phyloP scores from a whole-genome alignment of 2,329 filamentous ascomycete species.

The Pseudocercospora pini-densiflorae region DNA sequence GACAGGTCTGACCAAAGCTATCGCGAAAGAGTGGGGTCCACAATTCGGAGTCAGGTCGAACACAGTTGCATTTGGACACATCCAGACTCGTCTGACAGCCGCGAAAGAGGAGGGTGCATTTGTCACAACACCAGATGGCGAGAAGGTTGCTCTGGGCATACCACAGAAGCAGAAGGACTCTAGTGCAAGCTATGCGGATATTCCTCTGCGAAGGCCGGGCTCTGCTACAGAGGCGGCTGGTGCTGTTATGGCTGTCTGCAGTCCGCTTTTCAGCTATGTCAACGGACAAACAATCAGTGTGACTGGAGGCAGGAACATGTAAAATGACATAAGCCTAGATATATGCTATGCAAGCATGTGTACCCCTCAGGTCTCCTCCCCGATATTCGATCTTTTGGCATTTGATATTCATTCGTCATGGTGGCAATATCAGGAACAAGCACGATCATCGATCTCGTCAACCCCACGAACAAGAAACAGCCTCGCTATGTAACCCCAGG shows the following conservation, averaged over 20 bases:
- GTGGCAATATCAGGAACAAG: too few relatives aligned
- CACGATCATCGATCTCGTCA: too few relatives aligned
- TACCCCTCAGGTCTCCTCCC: not conserved
- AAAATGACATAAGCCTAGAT: too few relatives aligned
- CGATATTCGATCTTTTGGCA: too few relatives aligned
- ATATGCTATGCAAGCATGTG: not conserved
- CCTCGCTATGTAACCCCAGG: too few relatives aligned
- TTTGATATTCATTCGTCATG: too few relatives aligned
- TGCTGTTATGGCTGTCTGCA: constrained; percentile 76
- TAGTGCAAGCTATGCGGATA: constrained; percentile 60
- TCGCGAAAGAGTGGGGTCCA: constrained; percentile 90
- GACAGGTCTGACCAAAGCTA: constrained; percentile 81
- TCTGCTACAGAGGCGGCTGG: constrained; percentile 80
- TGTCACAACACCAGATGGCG: constrained; percentile 74
- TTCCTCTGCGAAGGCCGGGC: constrained; percentile 77
- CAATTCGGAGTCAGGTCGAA: constrained; percentile 81
- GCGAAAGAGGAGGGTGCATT: constrained; percentile 86
- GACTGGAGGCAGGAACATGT: constrained; percentile 73
- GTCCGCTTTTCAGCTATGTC: constrained; percentile 83
- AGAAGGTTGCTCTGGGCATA: constrained; percentile 76
- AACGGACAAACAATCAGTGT: constrained; percentile 86
- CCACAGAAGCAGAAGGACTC: constrained; percentile 63
- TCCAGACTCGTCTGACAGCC: constrained; percentile 77
- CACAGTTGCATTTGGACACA: constrained; percentile 82
- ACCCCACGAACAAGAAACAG: too few relatives aligned